phyloP scores from a whole-genome alignment of 192 early-diverging fungal species.

The Coemansia sp. region DNA sequence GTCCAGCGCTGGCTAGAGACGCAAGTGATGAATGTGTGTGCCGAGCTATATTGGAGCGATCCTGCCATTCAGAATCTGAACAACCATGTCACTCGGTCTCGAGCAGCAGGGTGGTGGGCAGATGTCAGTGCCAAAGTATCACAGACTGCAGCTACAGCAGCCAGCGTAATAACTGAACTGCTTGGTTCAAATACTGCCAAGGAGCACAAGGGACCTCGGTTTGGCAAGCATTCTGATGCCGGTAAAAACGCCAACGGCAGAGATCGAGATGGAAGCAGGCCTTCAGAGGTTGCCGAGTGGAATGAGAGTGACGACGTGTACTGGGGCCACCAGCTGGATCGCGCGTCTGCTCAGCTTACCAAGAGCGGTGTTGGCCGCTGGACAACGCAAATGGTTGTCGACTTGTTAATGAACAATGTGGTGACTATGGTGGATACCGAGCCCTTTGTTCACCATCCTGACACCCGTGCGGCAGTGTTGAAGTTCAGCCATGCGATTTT shows the following conservation, averaged over 20 bases:
- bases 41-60: conserved; percentile 90
- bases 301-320: conserved; percentile 55
- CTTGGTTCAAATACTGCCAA: conserved; percentile 40
- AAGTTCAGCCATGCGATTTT: conserved; percentile 83
- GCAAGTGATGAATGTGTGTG: conserved; percentile 85
- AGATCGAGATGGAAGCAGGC: conserved; percentile 3
- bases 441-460: conserved; percentile 83
- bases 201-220: conserved; percentile 43
- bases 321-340: conserved; percentile 82
- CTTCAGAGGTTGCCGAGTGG: conserved; percentile 27
- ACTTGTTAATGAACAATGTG: conserved; percentile 81
- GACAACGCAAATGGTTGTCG: conserved; percentile 90
- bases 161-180: conserved; percentile 38
- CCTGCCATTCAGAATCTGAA: conserved; percentile 65
- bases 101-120: conserved; percentile 49
- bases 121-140: conserved; percentile 25
- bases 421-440: conserved; percentile 73
- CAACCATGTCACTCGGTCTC: conserved; percentile 55
- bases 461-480: conserved; percentile 74
- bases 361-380: conserved; percentile 91
- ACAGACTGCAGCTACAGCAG: conserved; percentile 24
- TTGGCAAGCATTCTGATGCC: conserved; percentile 11
- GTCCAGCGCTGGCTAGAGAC: conserved; percentile 90
- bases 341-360: conserved; percentile 82
- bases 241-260: neutral